These are phyloP conservation scores for Furcasterigmium furcatum DNA, from an alignment of 2,329 filamentous ascomycete genomes.

Conservation along the genomic window DNA sequence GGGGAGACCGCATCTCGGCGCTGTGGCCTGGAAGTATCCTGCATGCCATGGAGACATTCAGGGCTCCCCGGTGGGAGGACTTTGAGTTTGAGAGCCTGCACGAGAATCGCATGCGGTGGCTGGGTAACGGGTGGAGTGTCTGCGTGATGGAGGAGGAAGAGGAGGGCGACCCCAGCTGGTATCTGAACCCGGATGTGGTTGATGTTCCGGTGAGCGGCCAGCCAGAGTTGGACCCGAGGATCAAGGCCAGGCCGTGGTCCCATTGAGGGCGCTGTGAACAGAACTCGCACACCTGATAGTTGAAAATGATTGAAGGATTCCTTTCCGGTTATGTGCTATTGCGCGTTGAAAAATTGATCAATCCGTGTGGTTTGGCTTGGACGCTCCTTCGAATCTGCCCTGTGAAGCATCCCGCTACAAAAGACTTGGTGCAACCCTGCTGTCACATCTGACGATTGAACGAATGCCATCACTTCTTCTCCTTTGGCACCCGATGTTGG, in stretches of 20 bases:
- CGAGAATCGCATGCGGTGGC: background rate
- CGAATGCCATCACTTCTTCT: no score
- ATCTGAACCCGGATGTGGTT: background rate
- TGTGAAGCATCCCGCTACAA: no score
- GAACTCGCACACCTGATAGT: no score
- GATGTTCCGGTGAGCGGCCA: background rate
- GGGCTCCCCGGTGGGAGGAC: constrained; percentile 42
- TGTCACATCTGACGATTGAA: no score
- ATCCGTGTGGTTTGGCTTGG: no score
- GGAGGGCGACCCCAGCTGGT: background rate
- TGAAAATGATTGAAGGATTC: no score
- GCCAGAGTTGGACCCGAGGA: background rate
- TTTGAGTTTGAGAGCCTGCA: constrained; percentile 17
- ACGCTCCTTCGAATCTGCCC: no score
- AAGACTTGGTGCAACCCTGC: no score
- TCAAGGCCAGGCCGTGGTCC: background rate
- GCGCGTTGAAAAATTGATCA: no score
- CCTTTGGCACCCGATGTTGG: no score
- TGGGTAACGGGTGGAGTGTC: background rate
- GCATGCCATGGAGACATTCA: constrained; percentile 37
- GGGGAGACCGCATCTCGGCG: constrained; percentile 33
- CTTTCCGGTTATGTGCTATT: no score
- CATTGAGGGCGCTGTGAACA: no score
- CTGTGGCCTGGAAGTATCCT: constrained; percentile 41
- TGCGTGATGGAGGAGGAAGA: background rate